Conservation (phyloP, 257 asterid genomes). For the Solanum etuberosum region DNA sequence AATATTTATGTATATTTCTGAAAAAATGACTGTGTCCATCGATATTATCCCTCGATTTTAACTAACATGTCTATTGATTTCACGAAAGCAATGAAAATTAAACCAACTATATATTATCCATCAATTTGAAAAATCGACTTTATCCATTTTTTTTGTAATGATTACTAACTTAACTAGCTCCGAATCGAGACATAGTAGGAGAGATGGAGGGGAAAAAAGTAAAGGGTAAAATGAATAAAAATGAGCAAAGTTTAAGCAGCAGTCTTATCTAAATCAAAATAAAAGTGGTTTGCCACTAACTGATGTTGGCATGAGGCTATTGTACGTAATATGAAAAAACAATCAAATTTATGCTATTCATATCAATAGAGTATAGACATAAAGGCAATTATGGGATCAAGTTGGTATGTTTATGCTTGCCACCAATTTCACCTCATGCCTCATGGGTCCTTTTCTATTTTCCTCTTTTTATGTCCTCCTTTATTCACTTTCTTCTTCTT, state of each 20-base stretch:
- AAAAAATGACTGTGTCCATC: too few species aligned
- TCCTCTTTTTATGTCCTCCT: background rate
- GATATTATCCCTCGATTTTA: too few species aligned
- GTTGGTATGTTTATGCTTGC: slow-evolving; percentile 50
- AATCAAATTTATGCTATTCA: slow-evolving; percentile 35
- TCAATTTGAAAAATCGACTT: too few species aligned
- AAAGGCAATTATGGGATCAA: slow-evolving; percentile 49
- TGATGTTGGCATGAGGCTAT: slow-evolving; percentile 22
- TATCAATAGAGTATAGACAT: slow-evolving; percentile 33
- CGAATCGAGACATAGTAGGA: background rate
- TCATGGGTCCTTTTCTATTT: background rate
- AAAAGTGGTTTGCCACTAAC: slow-evolving; percentile 48
- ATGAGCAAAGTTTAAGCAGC: slow-evolving; percentile 5
- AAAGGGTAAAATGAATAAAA: background rate
- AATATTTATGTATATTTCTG: too few species aligned
- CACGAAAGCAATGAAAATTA: too few species aligned
- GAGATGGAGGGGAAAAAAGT: background rate
- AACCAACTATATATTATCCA: too few species aligned
- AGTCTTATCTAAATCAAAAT: slow-evolving; percentile 36
- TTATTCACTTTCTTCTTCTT: background rate
- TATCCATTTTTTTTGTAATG: too few species aligned
- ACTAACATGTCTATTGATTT: too few species aligned
- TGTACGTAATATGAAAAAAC: slow-evolving; percentile 1
- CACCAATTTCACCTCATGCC: slow-evolving; percentile 18
- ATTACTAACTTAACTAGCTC: background rate